Evolutionary conservation across 495 filamentous ascomycete species (phyloP).

Genomic region (Bryoglossum gracile): DNA sequence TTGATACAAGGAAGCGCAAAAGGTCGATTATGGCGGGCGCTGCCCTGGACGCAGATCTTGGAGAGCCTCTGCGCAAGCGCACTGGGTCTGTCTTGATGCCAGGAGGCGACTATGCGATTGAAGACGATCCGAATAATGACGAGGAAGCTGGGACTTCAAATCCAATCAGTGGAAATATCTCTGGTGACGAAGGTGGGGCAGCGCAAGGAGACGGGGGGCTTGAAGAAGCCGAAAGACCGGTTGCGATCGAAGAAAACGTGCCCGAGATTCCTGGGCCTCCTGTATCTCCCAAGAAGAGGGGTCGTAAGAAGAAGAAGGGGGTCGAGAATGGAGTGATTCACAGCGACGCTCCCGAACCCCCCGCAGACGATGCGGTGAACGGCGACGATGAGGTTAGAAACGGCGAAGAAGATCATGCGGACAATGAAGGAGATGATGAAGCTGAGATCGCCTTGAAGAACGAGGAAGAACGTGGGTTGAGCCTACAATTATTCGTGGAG

Average conservation of each 20-base stretch:
- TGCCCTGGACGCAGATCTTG: slow-evolving; percentile 32
- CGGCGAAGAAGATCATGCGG: slow-evolving; percentile 36
- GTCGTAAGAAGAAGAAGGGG: slow-evolving; percentile 25
- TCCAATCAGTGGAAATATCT: slow-evolving; percentile 24
- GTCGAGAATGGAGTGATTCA: slow-evolving; percentile 17
- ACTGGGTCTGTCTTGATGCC: slow-evolving; percentile 41
- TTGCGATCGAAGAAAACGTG: slow-evolving; percentile 27
- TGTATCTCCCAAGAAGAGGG: slow-evolving; percentile 20
- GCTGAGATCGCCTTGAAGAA: slow-evolving; percentile 42
- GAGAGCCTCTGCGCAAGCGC: slow-evolving; percentile 51
- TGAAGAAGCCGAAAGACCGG: slow-evolving; percentile 32
- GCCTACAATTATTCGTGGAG: not conserved
- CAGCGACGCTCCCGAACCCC: not conserved
- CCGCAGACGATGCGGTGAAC: slow-evolving; percentile 11
- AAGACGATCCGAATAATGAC: slow-evolving; percentile 21
- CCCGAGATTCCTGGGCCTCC: slow-evolving; percentile 26
- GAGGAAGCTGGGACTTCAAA: slow-evolving; percentile 22
- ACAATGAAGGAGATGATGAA: slow-evolving; percentile 37
- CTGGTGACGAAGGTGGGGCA: slow-evolving; percentile 25
- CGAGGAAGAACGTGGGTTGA: slow-evolving; percentile 69
- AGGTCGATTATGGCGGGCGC: slow-evolving; percentile 35
- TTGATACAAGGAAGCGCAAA: slow-evolving; percentile 46
- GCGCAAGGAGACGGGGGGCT: slow-evolving; percentile 26
- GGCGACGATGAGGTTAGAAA: slow-evolving; percentile 30
- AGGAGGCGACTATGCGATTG: slow-evolving; percentile 22